These are phyloP conservation scores for Ceratocystis smalleyi DNA, from an alignment of 2,329 filamentous ascomycete genomes.

Conservation along the genomic window DNA sequence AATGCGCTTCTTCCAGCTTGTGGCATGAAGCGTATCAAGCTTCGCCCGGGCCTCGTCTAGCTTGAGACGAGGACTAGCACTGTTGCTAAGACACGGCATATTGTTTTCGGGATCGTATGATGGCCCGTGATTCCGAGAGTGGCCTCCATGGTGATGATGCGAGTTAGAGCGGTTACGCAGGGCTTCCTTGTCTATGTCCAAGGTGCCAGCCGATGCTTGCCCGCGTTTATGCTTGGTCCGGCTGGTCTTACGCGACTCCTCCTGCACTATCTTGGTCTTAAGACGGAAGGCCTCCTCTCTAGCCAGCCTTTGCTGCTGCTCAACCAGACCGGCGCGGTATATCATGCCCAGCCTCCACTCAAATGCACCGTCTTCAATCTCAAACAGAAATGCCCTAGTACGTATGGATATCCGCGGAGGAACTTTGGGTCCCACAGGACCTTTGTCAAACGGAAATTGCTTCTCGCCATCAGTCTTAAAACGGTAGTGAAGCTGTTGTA, in stretches of 20 bases:
- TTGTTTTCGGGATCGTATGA: slow-evolving; percentile 70
- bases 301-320: slow-evolving; percentile 79
- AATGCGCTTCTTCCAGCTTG: slow-evolving; percentile 85
- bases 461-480: slow-evolving; percentile 68
- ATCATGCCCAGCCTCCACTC: slow-evolving; percentile 96
- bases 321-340: slow-evolving; percentile 72
- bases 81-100: slow-evolving; percentile 23
- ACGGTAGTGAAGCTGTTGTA: slow-evolving; percentile 80
- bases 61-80: slow-evolving; percentile 26
- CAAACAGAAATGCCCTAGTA: slow-evolving; percentile 69
- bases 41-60: slow-evolving; percentile 61
- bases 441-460: slow-evolving; percentile 64
- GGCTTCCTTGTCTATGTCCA: slow-evolving; percentile 17
- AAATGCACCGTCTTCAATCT: slow-evolving; percentile 89
- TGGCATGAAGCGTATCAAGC: slow-evolving; percentile 65
- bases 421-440: slow-evolving; percentile 68
- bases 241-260: slow-evolving; percentile 44
- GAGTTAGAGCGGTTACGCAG: slow-evolving; percentile 33
- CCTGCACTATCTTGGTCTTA: slow-evolving; percentile 71
- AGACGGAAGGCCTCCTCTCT: slow-evolving; percentile 78
- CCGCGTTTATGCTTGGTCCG: slow-evolving; percentile 32
- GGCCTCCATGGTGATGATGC: slow-evolving; percentile 21
- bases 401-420: slow-evolving; percentile 76
- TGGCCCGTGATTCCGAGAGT: slow-evolving; percentile 39
- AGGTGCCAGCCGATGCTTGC: slow-evolving; percentile 5